phyloP scores from a whole-genome alignment of 2,329 filamentous ascomycete genomes.

The Exophiala oligosperma region DNA sequence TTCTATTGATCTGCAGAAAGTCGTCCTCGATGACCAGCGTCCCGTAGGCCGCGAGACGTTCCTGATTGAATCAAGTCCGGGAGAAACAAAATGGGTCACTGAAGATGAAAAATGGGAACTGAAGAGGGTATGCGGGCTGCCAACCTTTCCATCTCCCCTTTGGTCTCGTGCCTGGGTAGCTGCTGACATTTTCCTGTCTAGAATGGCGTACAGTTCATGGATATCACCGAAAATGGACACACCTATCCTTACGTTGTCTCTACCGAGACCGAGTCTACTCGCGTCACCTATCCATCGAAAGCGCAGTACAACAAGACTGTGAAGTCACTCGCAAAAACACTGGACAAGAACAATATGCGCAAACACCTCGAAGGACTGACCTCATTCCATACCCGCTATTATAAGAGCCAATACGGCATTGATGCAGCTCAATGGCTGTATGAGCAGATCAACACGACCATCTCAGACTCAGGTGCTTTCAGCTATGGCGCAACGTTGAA shows the following conservation, averaged over 20 bases:
- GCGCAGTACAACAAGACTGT: conserved; percentile 66
- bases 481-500: conserved; percentile 66
- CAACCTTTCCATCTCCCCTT: too few species aligned
- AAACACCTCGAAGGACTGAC: conserved; percentile 72
- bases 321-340: conserved; percentile 63
- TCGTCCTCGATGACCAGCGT: conserved; percentile 19
- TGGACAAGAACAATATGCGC: conserved; percentile 75
- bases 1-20: conserved; percentile 33
- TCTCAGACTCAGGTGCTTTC: conserved; percentile 69
- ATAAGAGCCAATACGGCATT: conserved; percentile 64
- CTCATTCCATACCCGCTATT: conserved; percentile 59
- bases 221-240: conserved; percentile 76
- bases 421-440: conserved; percentile 89
- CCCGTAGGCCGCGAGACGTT: conserved; percentile 52
- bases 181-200: conserved; percentile 38
- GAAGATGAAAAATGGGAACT: conserved; percentile 95
- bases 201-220: conserved; percentile 88
- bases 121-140: conserved; percentile 62
- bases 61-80: conserved; percentile 82
- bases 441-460: conserved; percentile 68
- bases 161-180: conserved; percentile 9
- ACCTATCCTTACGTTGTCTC: conserved; percentile 52
- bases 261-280: conserved; percentile 39
- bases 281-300: conserved; percentile 64
- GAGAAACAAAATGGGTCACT: conserved; percentile 80